Evolutionary conservation across 2,329 filamentous ascomycete species (phyloP).

Genomic region (Epichloe uncinata): DNA sequence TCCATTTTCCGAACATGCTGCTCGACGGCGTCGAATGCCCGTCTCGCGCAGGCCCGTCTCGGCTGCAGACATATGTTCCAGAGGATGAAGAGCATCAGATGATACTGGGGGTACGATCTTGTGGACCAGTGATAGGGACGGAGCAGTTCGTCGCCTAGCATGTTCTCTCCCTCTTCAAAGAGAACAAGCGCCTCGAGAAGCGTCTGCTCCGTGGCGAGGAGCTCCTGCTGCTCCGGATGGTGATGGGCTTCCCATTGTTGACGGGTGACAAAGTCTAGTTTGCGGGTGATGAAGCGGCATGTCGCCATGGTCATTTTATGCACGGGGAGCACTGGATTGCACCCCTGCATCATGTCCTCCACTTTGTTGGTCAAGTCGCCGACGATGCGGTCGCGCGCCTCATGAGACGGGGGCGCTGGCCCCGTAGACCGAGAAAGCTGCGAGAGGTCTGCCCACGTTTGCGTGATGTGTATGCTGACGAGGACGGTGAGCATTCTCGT

Average conservation of each 20-base stretch:
- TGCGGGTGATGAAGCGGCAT: constrained; percentile 17
- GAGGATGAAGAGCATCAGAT: constrained; percentile 29
- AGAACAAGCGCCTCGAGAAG: constrained; percentile 20
- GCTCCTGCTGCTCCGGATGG: constrained; percentile 8
- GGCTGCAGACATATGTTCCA: constrained; percentile 30
- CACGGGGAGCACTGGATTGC: constrained; percentile 38
- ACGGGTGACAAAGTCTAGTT: constrained; percentile 21
- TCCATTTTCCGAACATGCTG: constrained; percentile 6
- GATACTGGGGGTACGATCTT: constrained; percentile 28
- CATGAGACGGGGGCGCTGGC: neutral
- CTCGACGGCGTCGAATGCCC: constrained; percentile 17
- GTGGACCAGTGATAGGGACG: constrained; percentile 24
- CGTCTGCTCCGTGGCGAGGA: constrained; percentile 18
- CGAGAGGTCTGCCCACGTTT: constrained; percentile 12
- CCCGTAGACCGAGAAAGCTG: constrained; percentile 9
- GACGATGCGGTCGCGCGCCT: constrained; percentile 25
- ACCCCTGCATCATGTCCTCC: constrained; percentile 23
- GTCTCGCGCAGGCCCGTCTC: constrained; percentile 13
- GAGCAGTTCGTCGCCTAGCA: constrained; percentile 24
- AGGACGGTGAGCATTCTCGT: constrained; percentile 45
- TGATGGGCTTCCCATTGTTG: constrained; percentile 15
- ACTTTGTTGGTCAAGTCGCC: constrained; percentile 17
- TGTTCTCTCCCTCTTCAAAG: constrained; percentile 17
- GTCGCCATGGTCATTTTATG: constrained; percentile 18
- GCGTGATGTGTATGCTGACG: constrained; percentile 36